phyloP scores from a whole-genome alignment of 2,329 filamentous ascomycete species.

The Nemania sp. region DNA sequence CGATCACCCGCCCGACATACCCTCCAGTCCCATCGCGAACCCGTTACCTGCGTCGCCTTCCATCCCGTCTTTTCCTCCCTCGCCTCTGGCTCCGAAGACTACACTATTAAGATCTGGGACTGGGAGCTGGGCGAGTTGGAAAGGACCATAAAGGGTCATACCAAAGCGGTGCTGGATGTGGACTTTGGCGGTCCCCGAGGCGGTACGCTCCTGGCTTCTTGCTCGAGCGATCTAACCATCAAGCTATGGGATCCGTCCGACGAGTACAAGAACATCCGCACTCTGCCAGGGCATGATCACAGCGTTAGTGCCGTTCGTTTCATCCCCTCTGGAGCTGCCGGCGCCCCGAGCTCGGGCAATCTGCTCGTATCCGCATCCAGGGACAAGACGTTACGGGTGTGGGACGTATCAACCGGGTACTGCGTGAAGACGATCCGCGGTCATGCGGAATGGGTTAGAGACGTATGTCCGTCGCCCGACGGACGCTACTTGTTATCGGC shows the following conservation, averaged over 20 bases:
- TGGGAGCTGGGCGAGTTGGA: slow-evolving; percentile 93
- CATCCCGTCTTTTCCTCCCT: slow-evolving; percentile 90
- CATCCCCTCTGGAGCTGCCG: slow-evolving; percentile 79
- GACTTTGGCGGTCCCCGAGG: slow-evolving; percentile 87
- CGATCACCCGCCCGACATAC: slow-evolving; percentile 77
- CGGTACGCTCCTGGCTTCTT: slow-evolving; percentile 77
- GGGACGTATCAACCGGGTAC: slow-evolving; percentile 92
- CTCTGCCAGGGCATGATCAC: slow-evolving; percentile 88
- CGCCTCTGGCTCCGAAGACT: slow-evolving; percentile 88
- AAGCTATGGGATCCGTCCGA: slow-evolving; percentile 93
- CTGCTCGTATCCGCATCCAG: slow-evolving; percentile 83
- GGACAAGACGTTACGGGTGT: slow-evolving; percentile 83
- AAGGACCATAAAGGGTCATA: slow-evolving; percentile 88
- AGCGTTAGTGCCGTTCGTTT: slow-evolving; percentile 88
- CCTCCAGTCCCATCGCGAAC: slow-evolving; percentile 78
- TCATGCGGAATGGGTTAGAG: slow-evolving; percentile 88
- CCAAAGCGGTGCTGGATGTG: slow-evolving; percentile 82
- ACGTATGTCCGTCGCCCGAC: slow-evolving; percentile 80
- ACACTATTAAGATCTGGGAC: slow-evolving; percentile 96
- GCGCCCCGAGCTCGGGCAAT: slow-evolving; percentile 78
- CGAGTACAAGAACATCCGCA: slow-evolving; percentile 94
- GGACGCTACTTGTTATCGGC: slow-evolving; percentile 82
- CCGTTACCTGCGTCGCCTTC: slow-evolving; percentile 87
- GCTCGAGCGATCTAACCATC: slow-evolving; percentile 87
- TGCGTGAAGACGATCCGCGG: slow-evolving; percentile 88